Conservation (phyloP, 1,284 basidiomycete genomes). For the Malassezia japonica region DNA sequence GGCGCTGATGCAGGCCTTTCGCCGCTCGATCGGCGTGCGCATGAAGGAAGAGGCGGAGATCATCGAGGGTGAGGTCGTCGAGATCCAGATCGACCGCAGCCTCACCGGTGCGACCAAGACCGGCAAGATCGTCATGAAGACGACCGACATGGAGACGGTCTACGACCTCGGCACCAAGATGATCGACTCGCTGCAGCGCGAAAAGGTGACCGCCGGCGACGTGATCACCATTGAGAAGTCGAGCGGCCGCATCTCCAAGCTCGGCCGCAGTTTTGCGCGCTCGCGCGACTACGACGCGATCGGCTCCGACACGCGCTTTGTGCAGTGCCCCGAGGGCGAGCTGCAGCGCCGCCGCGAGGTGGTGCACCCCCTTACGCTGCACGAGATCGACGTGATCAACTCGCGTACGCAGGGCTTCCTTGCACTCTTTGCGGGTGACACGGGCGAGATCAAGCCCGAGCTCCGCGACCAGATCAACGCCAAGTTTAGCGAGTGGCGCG, state of each 20-base stretch:
- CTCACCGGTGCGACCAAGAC: slow-evolving; percentile 96
- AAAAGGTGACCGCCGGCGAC: slow-evolving; percentile 93
- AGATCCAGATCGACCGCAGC: slow-evolving; percentile 95
- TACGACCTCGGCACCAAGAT: slow-evolving; percentile 98
- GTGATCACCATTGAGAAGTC: slow-evolving; percentile 95
- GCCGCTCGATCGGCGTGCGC: slow-evolving; percentile 86
- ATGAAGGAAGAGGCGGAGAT: slow-evolving; percentile 97
- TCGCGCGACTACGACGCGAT: slow-evolving; percentile 97
- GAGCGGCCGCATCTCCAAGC: slow-evolving; percentile 87
- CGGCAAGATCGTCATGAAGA: slow-evolving; percentile 93
- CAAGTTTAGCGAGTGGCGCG: slow-evolving; percentile 94
- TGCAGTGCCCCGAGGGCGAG: slow-evolving; percentile 95
- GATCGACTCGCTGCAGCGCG: slow-evolving; percentile 92
- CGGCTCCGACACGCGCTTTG: slow-evolving; percentile 83
- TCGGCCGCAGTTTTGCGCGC: slow-evolving; percentile 86
- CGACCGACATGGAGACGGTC: slow-evolving; percentile 98
- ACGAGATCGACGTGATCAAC: slow-evolving; percentile 99
- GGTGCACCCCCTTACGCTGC: slow-evolving; percentile 89
- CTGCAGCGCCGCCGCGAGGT: slow-evolving; percentile 94
- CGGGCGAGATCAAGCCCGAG: slow-evolving; percentile 97
- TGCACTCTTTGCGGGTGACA: slow-evolving; percentile 65
- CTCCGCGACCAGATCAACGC: slow-evolving; percentile 90
- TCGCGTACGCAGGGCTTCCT: slow-evolving; percentile 80
- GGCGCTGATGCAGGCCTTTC: slow-evolving; percentile 88
- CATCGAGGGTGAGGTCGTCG: slow-evolving; percentile 95